Base-by-base conservation (phyloP, 305 asterid genomes). In the Ilex paraguariensis region DNA sequence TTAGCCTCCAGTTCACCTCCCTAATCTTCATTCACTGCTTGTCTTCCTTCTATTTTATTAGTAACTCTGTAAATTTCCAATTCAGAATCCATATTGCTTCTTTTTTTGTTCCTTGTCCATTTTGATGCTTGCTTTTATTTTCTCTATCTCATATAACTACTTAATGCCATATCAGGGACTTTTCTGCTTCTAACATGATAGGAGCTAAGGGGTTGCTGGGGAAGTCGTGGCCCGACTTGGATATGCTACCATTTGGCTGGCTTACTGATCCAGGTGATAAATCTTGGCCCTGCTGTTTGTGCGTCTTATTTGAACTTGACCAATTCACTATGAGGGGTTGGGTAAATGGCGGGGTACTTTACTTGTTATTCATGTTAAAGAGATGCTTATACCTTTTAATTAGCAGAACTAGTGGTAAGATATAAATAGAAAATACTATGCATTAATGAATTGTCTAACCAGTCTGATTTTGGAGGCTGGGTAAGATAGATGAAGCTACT, bases 211-310 rank as follows among this genome's bases (percentile, higher is more conserved):
- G 21, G 21, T 17, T 17, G 21, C 21, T 17, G 21, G 21, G 21
- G 21, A 17, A 17, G 21, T 17, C 21, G 21, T 17, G 21, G 21
- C 21, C 21, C 21, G 21, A 17, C 21, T 17, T 17, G 21, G 21
- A 17, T 17, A 17, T 17, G 21, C 21, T 17, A 17, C 21, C 21
- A 17, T 17, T 17, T 21, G 98, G 98, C 56, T 85, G 89, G 96
- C 91, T 92, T 62, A 79, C 95, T 32, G 76, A 77, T 76, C 74
- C 76, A 75, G 91, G 93, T 91, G 63, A 55, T 44, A 44, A 17
- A 17, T 17, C 21, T 17, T 1, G 21, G 21, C 21, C 0, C 21
- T 2, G 3, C 49, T 44, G 49, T 1, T 44, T 44, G 13, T 44
- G 49, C 49, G 10, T 44, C 8, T 44, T 44, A 44, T 44, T 17